A percentile compares a stretch with the other conserved stretches of the same genome.
These are phyloP conservation scores for Yamagishiella unicocca DNA, from an alignment of 139 green algal genomes.

Conservation along the genomic window DNA sequence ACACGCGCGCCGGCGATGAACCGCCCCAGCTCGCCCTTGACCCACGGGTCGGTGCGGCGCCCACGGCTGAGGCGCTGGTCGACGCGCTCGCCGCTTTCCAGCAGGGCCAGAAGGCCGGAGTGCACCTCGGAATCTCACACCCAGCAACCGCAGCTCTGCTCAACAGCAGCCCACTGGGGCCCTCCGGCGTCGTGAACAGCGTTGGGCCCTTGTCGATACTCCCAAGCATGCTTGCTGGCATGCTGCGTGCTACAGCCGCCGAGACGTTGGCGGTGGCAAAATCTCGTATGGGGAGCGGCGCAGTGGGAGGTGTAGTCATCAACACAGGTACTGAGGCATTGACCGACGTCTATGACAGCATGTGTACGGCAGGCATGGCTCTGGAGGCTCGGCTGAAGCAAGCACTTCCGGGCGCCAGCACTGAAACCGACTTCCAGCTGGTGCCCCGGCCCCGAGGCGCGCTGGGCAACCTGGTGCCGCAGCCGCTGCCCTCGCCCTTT, in stretches of 20 bases:
- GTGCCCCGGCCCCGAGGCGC: constrained; percentile 65
- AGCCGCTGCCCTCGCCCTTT: constrained; percentile 27
- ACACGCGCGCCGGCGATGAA: neutral
- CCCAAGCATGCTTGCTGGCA: neutral
- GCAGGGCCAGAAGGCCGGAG: neutral
- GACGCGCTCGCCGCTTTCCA: neutral
- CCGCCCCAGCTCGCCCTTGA: neutral
- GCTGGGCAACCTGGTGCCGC: constrained; percentile 65
- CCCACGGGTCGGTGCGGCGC: neutral
- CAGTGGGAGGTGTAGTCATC: neutral
- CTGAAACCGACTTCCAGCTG: constrained; percentile 50
- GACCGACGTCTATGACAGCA: neutral
- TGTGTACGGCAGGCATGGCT: neutral
- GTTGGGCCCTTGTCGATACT: neutral
- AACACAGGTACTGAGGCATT: neutral
- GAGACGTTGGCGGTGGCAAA: constrained; percentile 33
- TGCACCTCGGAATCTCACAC: neutral
- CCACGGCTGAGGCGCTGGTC: neutral
- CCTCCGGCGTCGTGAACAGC: neutral
- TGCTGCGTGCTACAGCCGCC: neutral
- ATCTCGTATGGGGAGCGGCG: neutral
- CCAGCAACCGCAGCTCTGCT: neutral
- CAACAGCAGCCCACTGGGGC: neutral
- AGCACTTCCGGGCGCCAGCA: neutral
- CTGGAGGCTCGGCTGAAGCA: neutral